These are phyloP conservation scores for Themeda triandra DNA, from an alignment of 176 grass and related monocot species.

Conservation along the genomic window DNA sequence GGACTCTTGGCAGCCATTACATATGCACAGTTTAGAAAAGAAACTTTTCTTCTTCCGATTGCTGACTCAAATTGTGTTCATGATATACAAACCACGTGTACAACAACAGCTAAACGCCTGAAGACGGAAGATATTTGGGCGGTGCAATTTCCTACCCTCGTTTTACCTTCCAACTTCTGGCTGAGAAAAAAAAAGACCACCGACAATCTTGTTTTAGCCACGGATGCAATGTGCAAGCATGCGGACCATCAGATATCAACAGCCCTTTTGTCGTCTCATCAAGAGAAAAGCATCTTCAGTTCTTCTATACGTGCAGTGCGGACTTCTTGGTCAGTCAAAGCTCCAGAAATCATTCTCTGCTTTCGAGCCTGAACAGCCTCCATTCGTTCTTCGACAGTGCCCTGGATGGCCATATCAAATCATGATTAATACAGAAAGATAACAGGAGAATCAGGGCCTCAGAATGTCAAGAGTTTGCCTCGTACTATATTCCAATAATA, in stretches of 20 bases:
- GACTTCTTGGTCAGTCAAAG: slow-evolving; percentile 80
- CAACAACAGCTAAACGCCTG: slow-evolving; percentile 15
- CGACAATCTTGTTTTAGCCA: not conserved
- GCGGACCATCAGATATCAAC: not conserved
- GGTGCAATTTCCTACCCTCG: not conserved
- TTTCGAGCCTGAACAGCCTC: slow-evolving; percentile 74
- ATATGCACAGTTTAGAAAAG: not conserved
- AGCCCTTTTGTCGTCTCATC: slow-evolving; percentile 11
- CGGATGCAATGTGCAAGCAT: not conserved
- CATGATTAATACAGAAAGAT: not conserved
- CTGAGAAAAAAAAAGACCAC: not conserved
- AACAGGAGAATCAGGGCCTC: not conserved
- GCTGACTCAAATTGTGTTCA: not conserved
- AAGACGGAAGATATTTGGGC: not conserved
- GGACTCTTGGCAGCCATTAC: not conserved
- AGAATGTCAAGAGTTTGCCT: not conserved
- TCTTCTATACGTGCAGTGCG: slow-evolving; percentile 80
- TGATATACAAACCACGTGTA: not conserved
- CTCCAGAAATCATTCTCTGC: slow-evolving; percentile 91
- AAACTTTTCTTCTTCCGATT: not conserved
- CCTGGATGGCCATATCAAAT: slow-evolving; percentile 32
- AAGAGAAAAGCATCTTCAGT: slow-evolving; percentile 88
- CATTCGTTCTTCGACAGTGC: slow-evolving; percentile 91
- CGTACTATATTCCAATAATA: not conserved
- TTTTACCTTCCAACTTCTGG: not conserved